A percentile compares a stretch with the other conserved stretches of the same genome.
Evolutionary conservation across 371 early-diverging fungal species (phyloP).

Genomic region (Aphelidium insulamus): DNA sequence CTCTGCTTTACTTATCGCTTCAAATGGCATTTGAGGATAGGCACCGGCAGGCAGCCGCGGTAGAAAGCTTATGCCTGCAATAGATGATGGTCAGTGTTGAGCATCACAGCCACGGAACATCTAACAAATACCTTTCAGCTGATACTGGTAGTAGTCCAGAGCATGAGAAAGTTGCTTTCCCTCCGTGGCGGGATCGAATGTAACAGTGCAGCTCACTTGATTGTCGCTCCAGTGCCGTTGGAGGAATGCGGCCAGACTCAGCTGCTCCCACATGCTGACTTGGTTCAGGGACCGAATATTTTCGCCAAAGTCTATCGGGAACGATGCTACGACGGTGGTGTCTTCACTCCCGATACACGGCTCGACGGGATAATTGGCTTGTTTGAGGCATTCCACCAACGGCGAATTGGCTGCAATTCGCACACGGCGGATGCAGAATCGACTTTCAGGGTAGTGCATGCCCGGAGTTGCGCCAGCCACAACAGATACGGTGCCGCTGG

Average conservation of each 20-base stretch:
- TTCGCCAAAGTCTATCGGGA: slow-evolving; percentile 14
- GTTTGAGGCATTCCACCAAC: slow-evolving; percentile 5
- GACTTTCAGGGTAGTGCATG: slow-evolving; percentile 16
- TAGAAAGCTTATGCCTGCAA: slow-evolving; percentile 9
- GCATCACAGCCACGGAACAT: background rate
- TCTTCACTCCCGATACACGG: slow-evolving; percentile 3
- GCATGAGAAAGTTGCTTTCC: slow-evolving; percentile 7
- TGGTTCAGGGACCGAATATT: slow-evolving; percentile 9
- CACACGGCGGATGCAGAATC: slow-evolving; percentile 15
- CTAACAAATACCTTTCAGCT: slow-evolving; percentile 11
- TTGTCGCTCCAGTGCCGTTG: slow-evolving; percentile 15
- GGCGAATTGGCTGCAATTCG: slow-evolving; percentile 8
- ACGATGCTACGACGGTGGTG: slow-evolving; percentile 9
- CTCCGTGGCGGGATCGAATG: slow-evolving; percentile 11
- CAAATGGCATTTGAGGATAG: slow-evolving; percentile 16
- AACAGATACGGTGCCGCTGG: slow-evolving; percentile 13
- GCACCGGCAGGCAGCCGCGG: slow-evolving; percentile 10
- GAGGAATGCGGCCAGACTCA: slow-evolving; percentile 13
- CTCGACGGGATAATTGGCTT: slow-evolving; percentile 9
- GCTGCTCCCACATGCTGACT: slow-evolving; percentile 17
- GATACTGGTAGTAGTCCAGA: slow-evolving; percentile 15
- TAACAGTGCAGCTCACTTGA: slow-evolving; percentile 15
- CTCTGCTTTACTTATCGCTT: slow-evolving; percentile 9
- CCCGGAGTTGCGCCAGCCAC: slow-evolving; percentile 17
- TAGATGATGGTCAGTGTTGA: background rate